Evolutionary conservation across 192 early-diverging fungal species (phyloP), one percentile per base, ranked within the genome.

Genomic region (Backusella australiensis): DNA sequence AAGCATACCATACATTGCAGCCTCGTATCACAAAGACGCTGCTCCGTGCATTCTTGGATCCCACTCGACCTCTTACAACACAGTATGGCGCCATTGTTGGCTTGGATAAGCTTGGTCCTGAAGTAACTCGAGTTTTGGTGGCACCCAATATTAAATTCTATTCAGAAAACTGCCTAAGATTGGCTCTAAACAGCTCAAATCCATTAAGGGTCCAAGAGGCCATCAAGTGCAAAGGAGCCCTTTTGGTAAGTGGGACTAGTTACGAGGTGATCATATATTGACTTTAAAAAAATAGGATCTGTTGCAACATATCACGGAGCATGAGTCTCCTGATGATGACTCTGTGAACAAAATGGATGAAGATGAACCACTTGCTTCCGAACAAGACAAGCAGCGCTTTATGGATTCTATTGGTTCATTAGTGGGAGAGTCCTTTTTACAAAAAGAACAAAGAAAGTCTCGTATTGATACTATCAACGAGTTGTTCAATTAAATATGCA

Each of bases 1-100:
- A 84, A 15, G 87, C 89, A 5, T 98, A 99, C 75, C 94, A 93
- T 69, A 94, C 92, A 14, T 83, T 99, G 35, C 94, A 97, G 79
- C 89, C 95, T 0, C 91, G 97, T 39, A 90, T 97, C 44, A 93
- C 94, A 5, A 93, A 95, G 75, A 98, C 97, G 12, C 85, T 99
- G 73, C 82, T 98, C 21, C 86, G 92, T 1, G 95, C 96, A 6
- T 96, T 99, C 46, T 78, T 98, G 65, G 98, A 98, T 74, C 92
- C 93, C 9, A 82, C 86, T 19, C 96, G 96, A 76, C 89, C 93
- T 5, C 80, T 94, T 34, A 87, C 91, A 1, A 96, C 95, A 4
- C 90, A 94, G 56, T 99, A 96, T 79, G 98, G 98, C 21, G 94
- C 95, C 0, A 91, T 99, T 23, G 80, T 90, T 12, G 97, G 94